A percentile compares a stretch with the other conserved stretches of the same genome.
phyloP scores from a whole-genome alignment of 192 early-diverging fungal species.

The Dissophora globulifera region DNA sequence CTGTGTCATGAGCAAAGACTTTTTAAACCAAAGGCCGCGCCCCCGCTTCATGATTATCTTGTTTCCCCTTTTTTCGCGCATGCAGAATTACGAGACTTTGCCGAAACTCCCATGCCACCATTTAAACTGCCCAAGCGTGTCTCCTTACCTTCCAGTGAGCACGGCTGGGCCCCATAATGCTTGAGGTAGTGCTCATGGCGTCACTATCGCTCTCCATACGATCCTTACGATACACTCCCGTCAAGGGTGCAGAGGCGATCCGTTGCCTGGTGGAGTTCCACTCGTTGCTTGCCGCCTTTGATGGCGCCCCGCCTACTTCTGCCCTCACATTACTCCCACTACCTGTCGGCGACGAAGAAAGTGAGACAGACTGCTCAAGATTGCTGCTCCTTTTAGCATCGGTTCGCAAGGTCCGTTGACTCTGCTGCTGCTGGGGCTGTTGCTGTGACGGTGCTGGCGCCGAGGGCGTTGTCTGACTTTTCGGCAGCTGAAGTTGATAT shows the following conservation, averaged over 20 bases:
- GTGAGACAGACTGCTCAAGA: constrained; percentile 18
- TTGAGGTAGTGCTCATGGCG: constrained; percentile 18
- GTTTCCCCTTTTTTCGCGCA: too few relatives aligned
- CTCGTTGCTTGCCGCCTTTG: not conserved
- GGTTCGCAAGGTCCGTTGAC: constrained; percentile 4
- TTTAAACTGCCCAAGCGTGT: not conserved
- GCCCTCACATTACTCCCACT: too few relatives aligned
- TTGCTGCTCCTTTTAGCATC: not conserved
- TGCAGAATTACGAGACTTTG: too few relatives aligned
- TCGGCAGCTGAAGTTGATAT: constrained; percentile 14
- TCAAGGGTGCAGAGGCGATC: constrained; percentile 24
- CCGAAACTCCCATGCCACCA: not conserved
- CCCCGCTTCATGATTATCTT: too few relatives aligned
- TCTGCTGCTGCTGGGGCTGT: constrained; percentile 8
- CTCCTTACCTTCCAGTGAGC: constrained; percentile 38
- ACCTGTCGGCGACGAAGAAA: constrained; percentile 13
- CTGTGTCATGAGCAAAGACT: not conserved
- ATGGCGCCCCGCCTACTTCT: not conserved
- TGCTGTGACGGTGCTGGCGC: not conserved
- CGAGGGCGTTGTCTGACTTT: constrained; percentile 22
- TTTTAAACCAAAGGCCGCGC: not conserved
- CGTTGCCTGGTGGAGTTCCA: constrained; percentile 16
- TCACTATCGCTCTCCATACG: constrained; percentile 23
- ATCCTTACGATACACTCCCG: constrained; percentile 2
- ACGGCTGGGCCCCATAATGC: constrained; percentile 18